Conservation (phyloP, 805 yeast genomes). For the Saccharomycodes ludwigii region DNA sequence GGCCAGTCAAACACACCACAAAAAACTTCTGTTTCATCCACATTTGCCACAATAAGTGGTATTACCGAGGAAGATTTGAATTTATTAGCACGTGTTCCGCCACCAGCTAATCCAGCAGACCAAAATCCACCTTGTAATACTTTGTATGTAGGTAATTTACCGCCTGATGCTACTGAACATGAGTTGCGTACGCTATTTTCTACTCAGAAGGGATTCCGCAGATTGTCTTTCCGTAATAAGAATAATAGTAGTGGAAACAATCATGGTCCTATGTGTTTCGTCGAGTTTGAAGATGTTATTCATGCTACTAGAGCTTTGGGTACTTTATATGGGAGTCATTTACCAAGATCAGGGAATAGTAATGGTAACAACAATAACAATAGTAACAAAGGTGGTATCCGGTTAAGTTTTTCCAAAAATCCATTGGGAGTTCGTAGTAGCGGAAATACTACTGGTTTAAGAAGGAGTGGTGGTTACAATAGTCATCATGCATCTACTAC, state of each 20-base stretch:
- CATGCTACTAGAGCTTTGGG: slow-evolving; percentile 90
- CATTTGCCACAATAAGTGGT: slow-evolving; percentile 11
- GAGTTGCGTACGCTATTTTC: slow-evolving; percentile 81
- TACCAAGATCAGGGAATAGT: slow-evolving; percentile 65
- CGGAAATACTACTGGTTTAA: slow-evolving; percentile 31
- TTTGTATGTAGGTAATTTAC: slow-evolving; percentile 89
- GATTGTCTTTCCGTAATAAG: slow-evolving; percentile 85
- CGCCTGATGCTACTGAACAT: slow-evolving; percentile 92
- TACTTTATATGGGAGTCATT: slow-evolving; percentile 82
- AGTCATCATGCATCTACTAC: too few species aligned
- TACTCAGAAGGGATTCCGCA: slow-evolving; percentile 83
- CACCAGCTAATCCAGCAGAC: slow-evolving; percentile 96
- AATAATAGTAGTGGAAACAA: slow-evolving; percentile 30
- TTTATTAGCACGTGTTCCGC: slow-evolving; percentile 66
- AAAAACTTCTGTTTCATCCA: slow-evolving; percentile 11
- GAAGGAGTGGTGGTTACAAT: too few species aligned
- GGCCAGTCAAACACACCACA: slow-evolving; percentile 8
- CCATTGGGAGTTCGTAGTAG: slow-evolving; percentile 93
- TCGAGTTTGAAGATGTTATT: slow-evolving; percentile 92
- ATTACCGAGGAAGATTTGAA: slow-evolving; percentile 49
- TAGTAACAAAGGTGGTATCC: slow-evolving; percentile 73
- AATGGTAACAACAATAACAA: slow-evolving; percentile 24
- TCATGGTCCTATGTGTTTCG: slow-evolving; percentile 99
- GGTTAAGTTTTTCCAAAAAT: slow-evolving; percentile 88
- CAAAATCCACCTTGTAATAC: slow-evolving; percentile 99